Percentiles rank a stretch among this genome's conserved stretches.
Conservation (phyloP, 202 grass and related monocot genomes). For the Dendrocalamus latiflorus region DNA sequence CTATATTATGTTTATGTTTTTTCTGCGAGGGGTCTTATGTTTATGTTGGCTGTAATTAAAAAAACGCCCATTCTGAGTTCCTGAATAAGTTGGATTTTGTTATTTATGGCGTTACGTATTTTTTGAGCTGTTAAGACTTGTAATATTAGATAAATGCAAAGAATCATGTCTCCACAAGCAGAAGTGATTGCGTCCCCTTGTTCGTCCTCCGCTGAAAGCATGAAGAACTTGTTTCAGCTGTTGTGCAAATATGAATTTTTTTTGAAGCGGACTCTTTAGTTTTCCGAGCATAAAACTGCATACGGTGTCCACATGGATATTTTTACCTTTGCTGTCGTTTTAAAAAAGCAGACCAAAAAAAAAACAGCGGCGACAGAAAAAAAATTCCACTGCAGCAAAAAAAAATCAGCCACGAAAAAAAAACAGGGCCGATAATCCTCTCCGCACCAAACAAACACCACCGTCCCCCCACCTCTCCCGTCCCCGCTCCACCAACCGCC, state of each 20-base stretch:
- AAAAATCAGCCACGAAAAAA: no score
- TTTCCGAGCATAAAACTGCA: no score
- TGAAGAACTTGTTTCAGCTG: not conserved
- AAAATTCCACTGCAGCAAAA: no score
- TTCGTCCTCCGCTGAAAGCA: not conserved
- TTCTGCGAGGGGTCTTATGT: not conserved
- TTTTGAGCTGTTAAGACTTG: not conserved
- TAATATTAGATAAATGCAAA: not conserved
- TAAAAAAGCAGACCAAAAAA: no score
- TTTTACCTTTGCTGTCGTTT: no score
- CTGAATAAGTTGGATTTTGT: not conserved
- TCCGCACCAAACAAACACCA: conserved; percentile 29
- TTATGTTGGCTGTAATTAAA: not conserved
- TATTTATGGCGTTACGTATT: not conserved
- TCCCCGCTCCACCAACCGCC: not conserved
- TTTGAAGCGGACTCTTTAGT: no score
- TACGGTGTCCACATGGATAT: no score
- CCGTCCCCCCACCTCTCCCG: not conserved
- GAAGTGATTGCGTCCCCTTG: not conserved
- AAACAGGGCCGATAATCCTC: not conserved
- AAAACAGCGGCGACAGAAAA: no score
- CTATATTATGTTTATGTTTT: not conserved
- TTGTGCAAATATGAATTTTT: no score
- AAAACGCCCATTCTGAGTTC: not conserved
- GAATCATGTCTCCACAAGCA: not conserved